These are phyloP conservation scores for Peronospora farinosa DNA, from an alignment of 352 stramenopile genomes.

Conservation along the genomic window DNA sequence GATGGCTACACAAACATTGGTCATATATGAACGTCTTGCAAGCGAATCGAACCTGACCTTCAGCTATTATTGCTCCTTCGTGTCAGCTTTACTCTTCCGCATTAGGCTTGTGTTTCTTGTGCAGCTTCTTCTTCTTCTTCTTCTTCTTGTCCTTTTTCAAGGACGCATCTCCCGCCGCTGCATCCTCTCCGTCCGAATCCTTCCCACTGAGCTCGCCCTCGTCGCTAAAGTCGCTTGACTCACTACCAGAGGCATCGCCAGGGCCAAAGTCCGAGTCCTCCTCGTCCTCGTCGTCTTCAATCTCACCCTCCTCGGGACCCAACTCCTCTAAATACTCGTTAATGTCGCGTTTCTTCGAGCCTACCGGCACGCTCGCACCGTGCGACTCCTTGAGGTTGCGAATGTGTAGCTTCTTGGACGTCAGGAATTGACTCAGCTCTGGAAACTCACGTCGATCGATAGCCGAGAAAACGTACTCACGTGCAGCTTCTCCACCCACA, in stretches of 20 bases:
- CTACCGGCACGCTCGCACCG: constrained; percentile 22
- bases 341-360: constrained; percentile 69
- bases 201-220: constrained; percentile 74
- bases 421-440: constrained; percentile 93
- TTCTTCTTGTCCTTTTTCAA: constrained; percentile 60
- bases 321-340: constrained; percentile 78
- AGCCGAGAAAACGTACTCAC: constrained; percentile 93
- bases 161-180: constrained; percentile 42
- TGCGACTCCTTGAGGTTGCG: constrained; percentile 89
- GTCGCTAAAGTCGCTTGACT: constrained; percentile 79
- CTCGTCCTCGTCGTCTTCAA: constrained; percentile 86
- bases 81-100: constrained; percentile 23
- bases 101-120: constrained; percentile 47
- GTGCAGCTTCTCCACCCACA: constrained; percentile 68
- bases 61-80: not conserved
- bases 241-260: constrained; percentile 52
- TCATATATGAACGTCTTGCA: constrained; percentile 11
- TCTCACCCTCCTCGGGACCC: constrained; percentile 80
- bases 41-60: not conserved
- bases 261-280: constrained; percentile 92
- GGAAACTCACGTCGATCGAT: constrained; percentile 95
- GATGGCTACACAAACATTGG: constrained; percentile 19
- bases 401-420: constrained; percentile 91
- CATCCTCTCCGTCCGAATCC: constrained; percentile 56
- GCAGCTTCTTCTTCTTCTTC: constrained; percentile 68